phyloP scores from a whole-genome alignment of 306 rosid species.

The Adenanthera pavonina region DNA sequence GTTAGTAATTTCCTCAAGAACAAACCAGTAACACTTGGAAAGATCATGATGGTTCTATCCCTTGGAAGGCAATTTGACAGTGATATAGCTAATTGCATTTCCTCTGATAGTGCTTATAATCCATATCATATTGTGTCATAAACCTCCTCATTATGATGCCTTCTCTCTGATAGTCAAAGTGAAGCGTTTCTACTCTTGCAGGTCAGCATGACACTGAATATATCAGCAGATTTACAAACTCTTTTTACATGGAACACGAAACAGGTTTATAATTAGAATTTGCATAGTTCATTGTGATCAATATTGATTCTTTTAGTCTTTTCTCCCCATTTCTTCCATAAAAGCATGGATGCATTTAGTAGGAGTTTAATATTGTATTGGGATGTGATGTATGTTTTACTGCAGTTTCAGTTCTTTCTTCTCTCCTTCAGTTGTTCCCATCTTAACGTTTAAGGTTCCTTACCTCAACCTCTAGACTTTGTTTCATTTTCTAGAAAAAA shows the following conservation, averaged over 20 bases:
- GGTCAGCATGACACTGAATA: constrained; percentile 87
- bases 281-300: neutral
- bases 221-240: constrained; percentile 91
- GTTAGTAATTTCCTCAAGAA: neutral
- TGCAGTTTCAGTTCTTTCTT: neutral
- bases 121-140: constrained; percentile 5
- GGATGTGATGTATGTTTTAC: constrained; percentile 22
- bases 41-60: neutral
- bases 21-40: constrained; percentile 23
- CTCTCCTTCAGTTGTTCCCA: neutral
- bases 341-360: constrained; percentile 24
- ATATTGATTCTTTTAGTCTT: neutral
- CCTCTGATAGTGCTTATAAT: neutral
- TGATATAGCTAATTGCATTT: constrained; percentile 1
- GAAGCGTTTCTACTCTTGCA: constrained; percentile 49
- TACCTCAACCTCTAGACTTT: neutral
- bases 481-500: constrained; percentile 21
- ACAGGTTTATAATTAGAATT: constrained; percentile 67
- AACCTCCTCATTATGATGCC: constrained; percentile 18
- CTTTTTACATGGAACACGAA: constrained; percentile 98
- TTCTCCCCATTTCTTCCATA: constrained; percentile 1
- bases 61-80: neutral
- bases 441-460: constrained; percentile 18
- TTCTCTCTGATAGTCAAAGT: constrained; percentile 24
- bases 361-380: neutral